Conservation (phyloP, 441 rosid genomes). For the Hura crepitans region DNA sequence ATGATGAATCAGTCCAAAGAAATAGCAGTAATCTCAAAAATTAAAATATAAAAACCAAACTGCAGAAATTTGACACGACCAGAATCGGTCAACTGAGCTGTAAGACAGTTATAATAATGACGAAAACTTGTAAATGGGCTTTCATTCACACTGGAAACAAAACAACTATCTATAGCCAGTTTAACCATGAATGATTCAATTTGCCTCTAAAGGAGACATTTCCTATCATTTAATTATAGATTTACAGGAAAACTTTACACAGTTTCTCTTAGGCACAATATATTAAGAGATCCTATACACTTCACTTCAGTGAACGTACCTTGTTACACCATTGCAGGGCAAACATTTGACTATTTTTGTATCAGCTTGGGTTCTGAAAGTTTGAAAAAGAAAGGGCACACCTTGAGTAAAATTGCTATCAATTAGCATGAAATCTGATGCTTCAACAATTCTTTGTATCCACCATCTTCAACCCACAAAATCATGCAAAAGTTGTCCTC, state of each 20-base stretch:
- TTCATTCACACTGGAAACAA: slow-evolving; percentile 7
- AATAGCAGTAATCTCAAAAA: neutral
- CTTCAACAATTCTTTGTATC: slow-evolving; percentile 1
- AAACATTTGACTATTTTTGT: slow-evolving; percentile 2
- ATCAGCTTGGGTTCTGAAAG: slow-evolving; percentile 17
- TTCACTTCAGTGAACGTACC: slow-evolving; percentile 19
- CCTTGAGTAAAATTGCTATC: slow-evolving; percentile 1
- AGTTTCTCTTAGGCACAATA: slow-evolving; percentile 15
- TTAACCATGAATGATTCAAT: slow-evolving; percentile 12
- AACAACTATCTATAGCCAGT: slow-evolving; percentile 13
- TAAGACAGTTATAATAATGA: neutral
- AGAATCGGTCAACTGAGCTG: neutral
- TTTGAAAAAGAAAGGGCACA: slow-evolving; percentile 14
- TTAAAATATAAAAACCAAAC: neutral
- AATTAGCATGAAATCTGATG: slow-evolving; percentile 24
- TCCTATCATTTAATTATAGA: slow-evolving; percentile 25
- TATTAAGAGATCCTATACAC: slow-evolving; percentile 22
- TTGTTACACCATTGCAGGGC: slow-evolving; percentile 13
- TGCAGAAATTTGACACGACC: neutral
- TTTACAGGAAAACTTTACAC: slow-evolving; percentile 37
- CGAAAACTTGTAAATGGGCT: slow-evolving; percentile 4
- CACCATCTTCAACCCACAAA: slow-evolving; percentile 47
- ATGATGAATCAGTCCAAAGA: neutral
- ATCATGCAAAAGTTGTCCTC: slow-evolving; percentile 70
- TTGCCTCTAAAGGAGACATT: slow-evolving; percentile 15